These are phyloP conservation scores for Basipetospora chlamydospora DNA, from an alignment of 2,329 filamentous ascomycete genomes.

Conservation along the genomic window DNA sequence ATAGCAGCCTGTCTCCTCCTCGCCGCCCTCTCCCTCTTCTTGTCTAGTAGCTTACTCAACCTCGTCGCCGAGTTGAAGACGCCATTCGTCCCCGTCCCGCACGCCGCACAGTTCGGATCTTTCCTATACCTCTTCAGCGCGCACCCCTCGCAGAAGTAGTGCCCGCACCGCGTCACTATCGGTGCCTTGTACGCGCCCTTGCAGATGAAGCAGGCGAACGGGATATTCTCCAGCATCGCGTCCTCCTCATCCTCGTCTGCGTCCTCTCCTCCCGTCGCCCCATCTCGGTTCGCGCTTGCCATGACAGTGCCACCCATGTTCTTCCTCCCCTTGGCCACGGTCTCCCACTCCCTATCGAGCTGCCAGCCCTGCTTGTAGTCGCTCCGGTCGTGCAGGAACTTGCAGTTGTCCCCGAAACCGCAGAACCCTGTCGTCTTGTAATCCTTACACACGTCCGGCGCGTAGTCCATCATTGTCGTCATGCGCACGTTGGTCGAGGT, in stretches of 20 bases:
- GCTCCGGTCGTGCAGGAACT: slow-evolving; percentile 61
- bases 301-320: slow-evolving; percentile 45
- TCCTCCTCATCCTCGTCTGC: slow-evolving; percentile 45
- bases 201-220: slow-evolving; percentile 83
- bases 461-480: slow-evolving; percentile 80
- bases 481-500: slow-evolving; percentile 80
- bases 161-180: slow-evolving; percentile 77
- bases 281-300: slow-evolving; percentile 36
- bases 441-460: slow-evolving; percentile 90
- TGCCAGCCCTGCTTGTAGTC: slow-evolving; percentile 91
- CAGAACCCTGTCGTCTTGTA: slow-evolving; percentile 40
- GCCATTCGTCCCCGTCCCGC: slow-evolving; percentile 70
- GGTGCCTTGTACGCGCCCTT: slow-evolving; percentile 63
- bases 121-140: slow-evolving; percentile 76
- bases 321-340: slow-evolving; percentile 57
- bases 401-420: slow-evolving; percentile 57
- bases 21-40: slow-evolving; percentile 48
- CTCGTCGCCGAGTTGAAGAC: slow-evolving; percentile 83
- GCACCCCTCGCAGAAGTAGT: slow-evolving; percentile 91
- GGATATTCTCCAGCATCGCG: slow-evolving; percentile 65
- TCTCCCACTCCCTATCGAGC: slow-evolving; percentile 88
- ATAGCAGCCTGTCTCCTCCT: slow-evolving; percentile 40
- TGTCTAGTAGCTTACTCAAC: slow-evolving; percentile 64
- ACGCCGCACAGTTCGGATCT: slow-evolving; percentile 75
- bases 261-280: slow-evolving; percentile 24